Evolutionary conservation across 2,329 filamentous ascomycete species (phyloP), one percentile per base, ranked within the genome.

Genomic region (Dothideomycetes sp.): DNA sequence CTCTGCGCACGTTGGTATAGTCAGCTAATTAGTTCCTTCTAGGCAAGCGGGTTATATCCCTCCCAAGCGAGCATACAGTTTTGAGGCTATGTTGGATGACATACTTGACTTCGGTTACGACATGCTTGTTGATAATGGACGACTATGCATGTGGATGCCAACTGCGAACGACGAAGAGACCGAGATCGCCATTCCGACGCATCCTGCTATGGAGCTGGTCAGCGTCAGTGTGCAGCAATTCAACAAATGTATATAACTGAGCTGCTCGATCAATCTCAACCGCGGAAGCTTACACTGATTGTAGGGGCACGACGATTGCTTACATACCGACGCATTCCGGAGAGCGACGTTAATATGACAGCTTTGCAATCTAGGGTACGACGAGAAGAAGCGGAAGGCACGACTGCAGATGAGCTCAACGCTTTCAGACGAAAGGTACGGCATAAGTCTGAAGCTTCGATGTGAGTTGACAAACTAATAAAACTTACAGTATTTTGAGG

Each of bases 1-100:
- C n/a, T n/a, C n/a, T n/a, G 14, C 4, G n/a, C 8, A 34, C 4
- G 3, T 31, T 12, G 5, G 12, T n/a, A 17, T 15, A 19, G 12
- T 4, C 31, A 36, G 46, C 27, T 19, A 12, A 12, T 16, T 14
- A 16, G 12, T 38, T 18, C 14, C 5, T 4, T 12, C 16, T 22
- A 74, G 75, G 49, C 65, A 69, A 52, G 67, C 77, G 3, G 73
- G 75, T 9, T 95, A 86, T 51, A 75, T 94, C 33, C 81, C 88
- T 0, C 89, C 91, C 0, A 96, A 94, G 59, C 81, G 79, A 52
- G 86, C 88, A 0, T 98, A 98, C 60, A 85, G 85, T 50, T 96
- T 98, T 58, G 69, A 83, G 30, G 81, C 84, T 4, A 87, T 98
- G 77, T 72, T 95, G 15, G 79, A 87, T 52, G 87, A 96, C 57